These are phyloP conservation scores for Colletotrichum lindemuthianum DNA, from an alignment of 2,329 filamentous ascomycete species.

Conservation along the genomic window DNA sequence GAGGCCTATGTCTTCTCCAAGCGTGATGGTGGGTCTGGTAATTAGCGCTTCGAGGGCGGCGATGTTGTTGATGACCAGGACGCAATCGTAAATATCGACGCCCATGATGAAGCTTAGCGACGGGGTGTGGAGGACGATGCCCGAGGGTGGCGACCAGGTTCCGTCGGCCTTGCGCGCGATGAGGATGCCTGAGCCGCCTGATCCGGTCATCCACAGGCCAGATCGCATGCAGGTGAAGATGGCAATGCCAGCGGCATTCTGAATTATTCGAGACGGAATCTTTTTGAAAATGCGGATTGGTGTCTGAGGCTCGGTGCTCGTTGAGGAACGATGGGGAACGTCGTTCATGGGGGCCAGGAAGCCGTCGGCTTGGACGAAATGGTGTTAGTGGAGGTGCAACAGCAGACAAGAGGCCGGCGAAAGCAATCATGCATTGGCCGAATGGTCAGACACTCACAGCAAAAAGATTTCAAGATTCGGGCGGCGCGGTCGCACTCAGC, in stretches of 20 bases:
- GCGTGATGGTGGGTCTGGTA: slow-evolving; percentile 78
- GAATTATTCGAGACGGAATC: slow-evolving; percentile 86
- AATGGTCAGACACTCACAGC: slow-evolving; percentile 65
- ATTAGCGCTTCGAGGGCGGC: slow-evolving; percentile 82
- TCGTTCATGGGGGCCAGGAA: slow-evolving; percentile 60
- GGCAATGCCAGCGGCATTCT: slow-evolving; percentile 88
- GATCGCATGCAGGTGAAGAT: slow-evolving; percentile 97
- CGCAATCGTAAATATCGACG: slow-evolving; percentile 95
- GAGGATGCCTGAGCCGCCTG: slow-evolving; percentile 88
- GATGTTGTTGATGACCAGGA: slow-evolving; percentile 90
- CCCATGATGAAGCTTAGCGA: slow-evolving; percentile 90
- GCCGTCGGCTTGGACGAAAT: slow-evolving; percentile 58
- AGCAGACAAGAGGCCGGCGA: not conserved
- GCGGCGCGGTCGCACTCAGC: slow-evolving; percentile 93
- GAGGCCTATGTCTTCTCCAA: slow-evolving; percentile 84
- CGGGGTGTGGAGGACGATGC: slow-evolving; percentile 89
- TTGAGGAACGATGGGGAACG: slow-evolving; percentile 41
- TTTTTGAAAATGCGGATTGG: slow-evolving; percentile 73
- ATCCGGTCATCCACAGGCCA: slow-evolving; percentile 90
- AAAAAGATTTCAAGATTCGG: slow-evolving; percentile 89
- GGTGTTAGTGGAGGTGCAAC: slow-evolving; percentile 27
- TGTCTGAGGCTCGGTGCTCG: slow-evolving; percentile 53
- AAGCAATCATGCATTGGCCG: no score
- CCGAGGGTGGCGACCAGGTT: slow-evolving; percentile 90
- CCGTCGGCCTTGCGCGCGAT: slow-evolving; percentile 87